Conservation (phyloP, 306 rosid species). For the Fragaria ananassa region DNA sequence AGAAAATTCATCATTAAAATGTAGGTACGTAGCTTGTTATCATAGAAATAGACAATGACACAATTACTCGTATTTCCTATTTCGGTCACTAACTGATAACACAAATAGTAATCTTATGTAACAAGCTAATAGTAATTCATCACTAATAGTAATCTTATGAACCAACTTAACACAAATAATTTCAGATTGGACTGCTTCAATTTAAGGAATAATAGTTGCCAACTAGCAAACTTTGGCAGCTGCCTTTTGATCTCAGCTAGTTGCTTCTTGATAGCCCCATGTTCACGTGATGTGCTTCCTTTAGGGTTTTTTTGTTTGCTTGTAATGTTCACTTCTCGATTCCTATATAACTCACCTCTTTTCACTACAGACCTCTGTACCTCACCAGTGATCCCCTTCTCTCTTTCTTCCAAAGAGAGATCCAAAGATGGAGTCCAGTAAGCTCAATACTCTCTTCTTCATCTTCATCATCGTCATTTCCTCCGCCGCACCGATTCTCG, state of each 20-base stretch:
- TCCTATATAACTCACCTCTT: constrained; percentile 24
- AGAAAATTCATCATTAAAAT: neutral
- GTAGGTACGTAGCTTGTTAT: neutral
- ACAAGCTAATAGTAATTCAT: neutral
- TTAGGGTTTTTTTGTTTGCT: constrained; percentile 43
- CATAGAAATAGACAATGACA: neutral
- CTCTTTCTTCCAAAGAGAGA: neutral
- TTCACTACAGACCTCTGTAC: constrained; percentile 1
- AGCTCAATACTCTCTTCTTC: constrained; percentile 53
- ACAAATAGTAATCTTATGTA: too few species aligned
- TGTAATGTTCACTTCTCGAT: constrained; percentile 25
- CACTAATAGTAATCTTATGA: neutral
- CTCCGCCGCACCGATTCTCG: constrained; percentile 64
- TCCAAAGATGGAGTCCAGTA: constrained; percentile 68
- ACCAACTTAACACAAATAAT: neutral
- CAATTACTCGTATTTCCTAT: neutral
- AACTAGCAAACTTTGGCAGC: constrained; percentile 61
- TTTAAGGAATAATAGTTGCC: constrained; percentile 27
- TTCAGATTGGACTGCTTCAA: neutral
- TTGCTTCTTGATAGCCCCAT: constrained; percentile 42
- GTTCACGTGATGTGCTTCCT: constrained; percentile 70
- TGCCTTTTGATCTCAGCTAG: constrained; percentile 30
- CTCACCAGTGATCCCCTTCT: neutral
- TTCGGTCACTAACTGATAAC: neutral
- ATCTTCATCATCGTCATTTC: constrained; percentile 77